phyloP scores from a whole-genome alignment of 2,329 filamentous ascomycete species.

The Epichloe elymi region DNA sequence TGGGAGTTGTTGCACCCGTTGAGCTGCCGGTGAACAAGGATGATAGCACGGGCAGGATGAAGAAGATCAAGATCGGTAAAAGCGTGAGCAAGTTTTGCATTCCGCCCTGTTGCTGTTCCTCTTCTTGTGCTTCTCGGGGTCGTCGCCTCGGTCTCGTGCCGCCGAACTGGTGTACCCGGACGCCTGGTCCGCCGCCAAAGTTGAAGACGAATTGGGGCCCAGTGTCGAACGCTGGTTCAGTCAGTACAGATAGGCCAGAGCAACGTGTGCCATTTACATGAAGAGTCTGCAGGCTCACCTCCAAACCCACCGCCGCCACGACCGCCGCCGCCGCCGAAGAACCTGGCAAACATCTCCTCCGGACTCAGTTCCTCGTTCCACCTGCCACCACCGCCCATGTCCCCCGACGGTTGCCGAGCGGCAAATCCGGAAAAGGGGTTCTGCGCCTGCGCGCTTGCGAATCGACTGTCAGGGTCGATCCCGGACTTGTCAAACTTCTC shows the following conservation, averaged over 20 bases:
- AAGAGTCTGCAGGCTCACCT: constrained; percentile 16
- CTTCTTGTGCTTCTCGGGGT: constrained; percentile 50
- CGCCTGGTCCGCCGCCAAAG: constrained; percentile 77
- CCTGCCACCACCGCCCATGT: constrained; percentile 41
- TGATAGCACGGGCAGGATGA: constrained; percentile 71
- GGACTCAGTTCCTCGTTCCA: constrained; percentile 90
- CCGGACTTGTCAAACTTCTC: constrained; percentile 79
- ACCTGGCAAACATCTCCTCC: constrained; percentile 92
- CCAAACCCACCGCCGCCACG: constrained; percentile 45
- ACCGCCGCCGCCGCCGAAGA: constrained; percentile 75
- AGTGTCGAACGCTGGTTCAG: constrained; percentile 47
- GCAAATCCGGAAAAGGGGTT: constrained; percentile 52
- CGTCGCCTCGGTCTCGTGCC: constrained; percentile 64
- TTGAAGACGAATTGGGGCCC: constrained; percentile 93
- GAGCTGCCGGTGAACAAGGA: constrained; percentile 54
- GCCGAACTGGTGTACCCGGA: constrained; percentile 92
- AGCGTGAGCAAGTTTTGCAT: constrained; percentile 57
- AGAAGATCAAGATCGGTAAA: constrained; percentile 78
- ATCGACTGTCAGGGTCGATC: constrained; percentile 82
- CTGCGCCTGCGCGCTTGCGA: constrained; percentile 48
- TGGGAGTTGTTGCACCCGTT: constrained; percentile 39
- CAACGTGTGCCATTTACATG: neutral
- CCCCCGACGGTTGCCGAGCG: constrained; percentile 28
- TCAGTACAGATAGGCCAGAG: constrained; percentile 9
- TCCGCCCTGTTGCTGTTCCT: constrained; percentile 35